Evolutionary conservation across 23 red algal genomes (phyloP).

Genomic region (Chondrus crispus): DNA sequence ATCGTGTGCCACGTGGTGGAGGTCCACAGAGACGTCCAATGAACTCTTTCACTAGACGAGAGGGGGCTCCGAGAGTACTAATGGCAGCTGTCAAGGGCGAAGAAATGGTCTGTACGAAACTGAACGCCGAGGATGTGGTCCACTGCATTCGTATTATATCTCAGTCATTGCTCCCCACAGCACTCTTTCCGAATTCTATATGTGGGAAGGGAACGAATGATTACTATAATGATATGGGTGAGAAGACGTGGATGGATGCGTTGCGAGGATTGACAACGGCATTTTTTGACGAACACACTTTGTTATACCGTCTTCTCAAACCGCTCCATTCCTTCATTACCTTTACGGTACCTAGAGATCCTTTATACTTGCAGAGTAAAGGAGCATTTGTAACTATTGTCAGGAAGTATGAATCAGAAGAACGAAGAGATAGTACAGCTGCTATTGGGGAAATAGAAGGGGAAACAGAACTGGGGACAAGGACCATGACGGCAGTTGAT

Average conservation of each 20-base stretch:
- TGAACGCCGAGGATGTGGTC: background rate
- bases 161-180: background rate
- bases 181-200: background rate
- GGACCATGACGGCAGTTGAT: too few species aligned
- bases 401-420: too few species aligned
- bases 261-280: background rate
- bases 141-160: background rate
- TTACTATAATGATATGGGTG: background rate
- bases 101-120: background rate
- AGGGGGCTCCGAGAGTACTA: background rate
- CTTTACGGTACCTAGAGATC: too few species aligned
- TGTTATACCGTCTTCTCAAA: too few species aligned
- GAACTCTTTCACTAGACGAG: background rate
- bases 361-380: too few species aligned
- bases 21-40: background rate
- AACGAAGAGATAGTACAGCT: too few species aligned
- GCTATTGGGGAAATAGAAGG: too few species aligned
- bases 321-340: too few species aligned
- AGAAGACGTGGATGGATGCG: background rate
- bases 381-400: too few species aligned
- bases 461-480: too few species aligned
- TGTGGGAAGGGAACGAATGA: background rate
- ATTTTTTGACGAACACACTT: too few species aligned
- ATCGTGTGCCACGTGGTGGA: background rate
- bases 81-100: background rate